Base-by-base conservation (phyloP, 768 basidiomycete genomes). In the Tricholoma saponaceum region DNA sequence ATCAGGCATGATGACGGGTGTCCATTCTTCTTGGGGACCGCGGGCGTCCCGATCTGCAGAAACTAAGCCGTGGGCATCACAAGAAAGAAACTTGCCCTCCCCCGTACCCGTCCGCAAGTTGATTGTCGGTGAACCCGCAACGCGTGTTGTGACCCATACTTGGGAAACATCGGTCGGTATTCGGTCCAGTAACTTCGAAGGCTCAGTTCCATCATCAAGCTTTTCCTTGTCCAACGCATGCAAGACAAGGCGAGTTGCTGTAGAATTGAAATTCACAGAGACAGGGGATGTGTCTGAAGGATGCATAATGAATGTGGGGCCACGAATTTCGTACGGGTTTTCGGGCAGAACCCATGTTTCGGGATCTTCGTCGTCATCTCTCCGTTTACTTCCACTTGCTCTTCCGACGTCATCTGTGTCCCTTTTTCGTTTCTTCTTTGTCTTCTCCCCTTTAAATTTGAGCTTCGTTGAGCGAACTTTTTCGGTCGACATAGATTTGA, bases 11-110 rank as follows among this genome's bases (percentile, higher is more conserved):
- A 94, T 75, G 23, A 92, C 82, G 14, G 93, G 89, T 3, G 89
- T 90, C 91, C 93, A 97, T 71, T 95, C 94, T 70, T 97, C 94
- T 70, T 96, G 92, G 4, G 91, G 89, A 1, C 94, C 95, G 30
- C 94, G 82, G 25, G 94, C 94, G 66, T 97, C 94, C 47, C 90
- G 79, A 67, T 92, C 88, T 44, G 90, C 87, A 61, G 87, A 83
- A 13, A 96, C 87, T 18, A 93, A 76, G 6, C 94, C 94, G 64
- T 92, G 85, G 59, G 86, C 80, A 74, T 95, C 92, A 72, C 89
- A 91, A 7, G 90, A 92, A 49, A 97, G 74, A 69, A 95, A 97
- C 72, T 94, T 94, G 9, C 92, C 92, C 68, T 90, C 90, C 22
- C 90, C 90, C n/a, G 83, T 83, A 1, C 90, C 90, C 32, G 90